Base-by-base conservation (phyloP, 1,284 basidiomycete species). In the Papiliotrema terrestris region DNA sequence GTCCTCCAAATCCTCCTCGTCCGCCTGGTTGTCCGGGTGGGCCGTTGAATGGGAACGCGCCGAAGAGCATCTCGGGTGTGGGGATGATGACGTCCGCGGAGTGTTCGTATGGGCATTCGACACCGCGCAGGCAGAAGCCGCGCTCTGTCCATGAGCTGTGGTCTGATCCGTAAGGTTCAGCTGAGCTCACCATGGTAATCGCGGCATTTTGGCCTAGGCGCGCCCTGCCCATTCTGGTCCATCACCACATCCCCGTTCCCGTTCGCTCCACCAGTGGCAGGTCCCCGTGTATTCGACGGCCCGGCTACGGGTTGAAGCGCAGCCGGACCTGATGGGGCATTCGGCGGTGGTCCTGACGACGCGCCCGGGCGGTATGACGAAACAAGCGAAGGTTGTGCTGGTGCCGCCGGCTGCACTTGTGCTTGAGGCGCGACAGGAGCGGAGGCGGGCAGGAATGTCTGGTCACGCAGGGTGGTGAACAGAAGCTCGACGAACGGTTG, bases 41-140 rank as follows among this genome's bases (percentile, higher is more conserved):
- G 41, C 52, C 52, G 59, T 66, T 63, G 45, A 61, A 61, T 1
- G 57, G 54, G 37, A 53, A 69, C 49, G 32, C 76, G 78, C 49
- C 54, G 46, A 72, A 72, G 69, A 73, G 70, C 73, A 77, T 74
- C 60, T 73, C 82, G 15, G 83, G 80, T 13, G 69, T 63, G 0
- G 72, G 72, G 49, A 74, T 72, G 53, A 75, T 70, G 6, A 71
- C 65, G 56, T 75, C 75, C 22, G 87, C 87, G 35, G 88, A 89
- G 67, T 98, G 94, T 63, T 89, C 91, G 73, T 84, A 97, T 71
- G 90, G 91, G 82, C 94, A 98, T 58, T 82, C 82, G n/a, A 83
- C 86, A 38, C 94, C 94, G 26, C 93, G 85, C 49, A 89, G 84
- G 69, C 94, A 98, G 74, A 86, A 96, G 1, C 94, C 91, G 60